These are phyloP conservation scores for Phyllostachys edulis DNA, from an alignment of 176 grass and related monocot species.

Conservation along the genomic window DNA sequence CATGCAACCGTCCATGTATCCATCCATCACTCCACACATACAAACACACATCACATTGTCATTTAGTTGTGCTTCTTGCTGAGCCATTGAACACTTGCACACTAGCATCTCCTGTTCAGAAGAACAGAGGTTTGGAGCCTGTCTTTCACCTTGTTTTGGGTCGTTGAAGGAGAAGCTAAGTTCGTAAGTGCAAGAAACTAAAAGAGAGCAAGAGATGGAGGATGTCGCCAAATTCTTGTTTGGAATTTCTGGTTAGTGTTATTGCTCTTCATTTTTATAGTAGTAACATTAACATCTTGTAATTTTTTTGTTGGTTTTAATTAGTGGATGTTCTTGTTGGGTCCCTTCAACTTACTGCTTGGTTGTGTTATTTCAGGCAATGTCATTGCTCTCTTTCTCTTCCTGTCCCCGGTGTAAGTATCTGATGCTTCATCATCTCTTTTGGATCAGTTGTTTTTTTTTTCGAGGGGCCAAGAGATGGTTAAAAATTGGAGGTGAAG, in stretches of 20 bases:
- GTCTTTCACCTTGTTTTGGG: neutral
- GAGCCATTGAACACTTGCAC: neutral
- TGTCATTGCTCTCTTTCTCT: constrained; percentile 71
- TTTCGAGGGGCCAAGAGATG: neutral
- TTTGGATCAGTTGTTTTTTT: neutral
- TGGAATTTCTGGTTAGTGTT: constrained; percentile 52
- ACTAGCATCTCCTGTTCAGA: neutral
- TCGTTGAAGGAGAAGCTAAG: neutral
- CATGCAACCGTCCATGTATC: neutral
- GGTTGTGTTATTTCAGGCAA: constrained; percentile 47
- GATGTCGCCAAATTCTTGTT: constrained; percentile 59
- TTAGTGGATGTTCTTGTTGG: neutral
- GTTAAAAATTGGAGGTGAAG: neutral
- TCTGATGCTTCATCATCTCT: neutral
- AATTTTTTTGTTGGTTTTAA: neutral
- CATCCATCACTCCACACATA: constrained; percentile 5
- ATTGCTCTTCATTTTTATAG: neutral
- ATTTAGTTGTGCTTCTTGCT: neutral
- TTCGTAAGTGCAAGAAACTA: neutral
- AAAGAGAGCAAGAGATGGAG: constrained; percentile 36
- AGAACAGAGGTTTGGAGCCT: neutral
- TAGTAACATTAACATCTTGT: neutral
- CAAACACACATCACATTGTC: neutral
- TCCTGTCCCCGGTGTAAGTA: constrained; percentile 74
- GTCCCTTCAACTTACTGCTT: neutral